phyloP scores from a whole-genome alignment of 2,329 filamentous ascomycete species.

The Aspergillus persii region DNA sequence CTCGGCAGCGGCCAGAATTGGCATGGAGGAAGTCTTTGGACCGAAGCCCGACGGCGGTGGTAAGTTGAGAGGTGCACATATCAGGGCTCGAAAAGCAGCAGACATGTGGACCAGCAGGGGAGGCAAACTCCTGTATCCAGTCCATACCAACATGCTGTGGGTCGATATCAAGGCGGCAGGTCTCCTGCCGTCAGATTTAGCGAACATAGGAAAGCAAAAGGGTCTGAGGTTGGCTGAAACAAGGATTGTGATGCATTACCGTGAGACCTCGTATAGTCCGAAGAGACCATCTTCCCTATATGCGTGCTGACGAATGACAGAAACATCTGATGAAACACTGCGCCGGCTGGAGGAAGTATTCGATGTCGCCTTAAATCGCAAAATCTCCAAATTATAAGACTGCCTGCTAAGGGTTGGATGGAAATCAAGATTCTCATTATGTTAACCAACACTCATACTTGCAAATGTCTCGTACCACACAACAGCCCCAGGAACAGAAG shows the following conservation, averaged over 20 bases:
- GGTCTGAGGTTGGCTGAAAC: neutral
- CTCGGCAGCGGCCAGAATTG: conserved; percentile 66
- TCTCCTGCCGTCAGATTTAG: neutral
- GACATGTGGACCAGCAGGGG: neutral
- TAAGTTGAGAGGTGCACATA: neutral
- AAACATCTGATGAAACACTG: neutral
- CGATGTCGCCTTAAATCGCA: neutral
- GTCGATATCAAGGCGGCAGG: neutral
- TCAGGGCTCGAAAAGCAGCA: neutral
- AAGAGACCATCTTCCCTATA: neutral
- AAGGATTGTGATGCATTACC: neutral
- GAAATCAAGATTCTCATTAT: neutral
- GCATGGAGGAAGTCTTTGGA: conserved; percentile 53
- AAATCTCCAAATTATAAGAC: neutral
- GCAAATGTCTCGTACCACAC: neutral
- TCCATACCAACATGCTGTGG: neutral
- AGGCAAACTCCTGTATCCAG: neutral
- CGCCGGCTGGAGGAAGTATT: neutral
- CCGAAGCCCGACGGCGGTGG: neutral
- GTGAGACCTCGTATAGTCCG: neutral
- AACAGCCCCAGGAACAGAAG: conserved; percentile 50
- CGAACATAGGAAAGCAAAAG: neutral
- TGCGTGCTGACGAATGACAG: neutral
- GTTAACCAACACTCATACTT: neutral
- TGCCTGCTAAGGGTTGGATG: neutral